Conservation (phyloP, 2,329 filamentous ascomycete genomes). For the Zasmidium citrigriseum region DNA sequence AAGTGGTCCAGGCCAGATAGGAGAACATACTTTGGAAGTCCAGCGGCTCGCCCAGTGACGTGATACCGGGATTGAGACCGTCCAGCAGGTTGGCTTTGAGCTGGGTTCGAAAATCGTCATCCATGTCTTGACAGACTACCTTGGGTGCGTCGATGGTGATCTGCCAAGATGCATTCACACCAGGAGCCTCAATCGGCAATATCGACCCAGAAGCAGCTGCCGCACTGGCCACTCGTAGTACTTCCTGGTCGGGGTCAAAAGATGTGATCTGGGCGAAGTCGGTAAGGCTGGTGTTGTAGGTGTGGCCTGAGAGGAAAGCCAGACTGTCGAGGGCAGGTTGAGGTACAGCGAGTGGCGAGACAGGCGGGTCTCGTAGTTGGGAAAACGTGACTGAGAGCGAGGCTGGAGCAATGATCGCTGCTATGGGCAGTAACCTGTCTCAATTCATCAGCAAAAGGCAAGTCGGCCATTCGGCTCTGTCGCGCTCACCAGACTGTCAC, state of each 20-base stretch:
- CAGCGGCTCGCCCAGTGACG: not conserved
- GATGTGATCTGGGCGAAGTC: not conserved
- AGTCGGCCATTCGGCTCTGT: not conserved
- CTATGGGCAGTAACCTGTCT: conserved; percentile 11
- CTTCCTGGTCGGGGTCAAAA: not conserved
- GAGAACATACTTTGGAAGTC: not conserved
- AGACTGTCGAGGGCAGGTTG: not conserved
- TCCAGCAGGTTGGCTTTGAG: not conserved
- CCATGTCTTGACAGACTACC: not conserved
- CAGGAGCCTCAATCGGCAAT: not conserved
- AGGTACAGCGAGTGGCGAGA: not conserved
- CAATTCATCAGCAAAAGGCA: not conserved
- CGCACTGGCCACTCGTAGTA: not conserved
- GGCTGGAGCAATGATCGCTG: conserved; percentile 14
- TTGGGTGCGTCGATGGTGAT: not conserved
- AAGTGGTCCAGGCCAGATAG: not conserved
- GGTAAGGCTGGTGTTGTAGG: not conserved
- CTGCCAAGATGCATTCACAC: not conserved
- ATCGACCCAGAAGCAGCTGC: not conserved
- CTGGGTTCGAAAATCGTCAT: not conserved
- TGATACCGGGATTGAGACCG: not conserved
- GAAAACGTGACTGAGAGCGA: conserved; percentile 10
- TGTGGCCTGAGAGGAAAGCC: not conserved
- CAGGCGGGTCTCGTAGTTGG: not conserved
- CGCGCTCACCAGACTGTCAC: conserved; percentile 10